Percentiles rank a stretch among this genome's conserved stretches.
Evolutionary conservation across 2,329 filamentous ascomycete species (phyloP).

Genomic region (Phyllosticta ampelicida): DNA sequence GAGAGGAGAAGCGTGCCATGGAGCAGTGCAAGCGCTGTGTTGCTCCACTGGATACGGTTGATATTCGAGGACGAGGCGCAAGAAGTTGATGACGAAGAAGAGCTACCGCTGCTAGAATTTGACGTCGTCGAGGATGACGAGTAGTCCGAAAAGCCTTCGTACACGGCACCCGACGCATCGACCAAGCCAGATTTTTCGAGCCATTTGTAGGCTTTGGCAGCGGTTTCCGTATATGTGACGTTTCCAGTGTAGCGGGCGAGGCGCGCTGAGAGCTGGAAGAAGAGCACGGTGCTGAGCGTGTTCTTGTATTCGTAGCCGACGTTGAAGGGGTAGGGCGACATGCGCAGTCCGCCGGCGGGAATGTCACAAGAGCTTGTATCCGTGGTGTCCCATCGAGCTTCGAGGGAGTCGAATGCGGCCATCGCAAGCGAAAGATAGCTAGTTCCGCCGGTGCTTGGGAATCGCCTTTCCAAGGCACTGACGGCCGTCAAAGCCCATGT

Average conservation of each 20-base stretch:
- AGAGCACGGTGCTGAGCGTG: slow-evolving; percentile 67
- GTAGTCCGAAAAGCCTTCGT: slow-evolving; percentile 24
- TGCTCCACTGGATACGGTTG: slow-evolving; percentile 46
- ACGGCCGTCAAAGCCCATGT: slow-evolving; percentile 63
- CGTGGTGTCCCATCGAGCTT: slow-evolving; percentile 56
- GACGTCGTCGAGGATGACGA: not conserved
- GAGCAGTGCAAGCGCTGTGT: slow-evolving; percentile 46
- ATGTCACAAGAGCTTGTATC: slow-evolving; percentile 20
- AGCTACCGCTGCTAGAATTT: not conserved
- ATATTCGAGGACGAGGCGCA: slow-evolving; percentile 26
- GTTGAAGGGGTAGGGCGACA: slow-evolving; percentile 73
- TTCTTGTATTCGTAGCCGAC: slow-evolving; percentile 76
- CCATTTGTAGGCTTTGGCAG: slow-evolving; percentile 54
- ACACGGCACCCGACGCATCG: slow-evolving; percentile 37
- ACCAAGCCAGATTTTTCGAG: slow-evolving; percentile 40
- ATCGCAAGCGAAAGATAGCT: slow-evolving; percentile 56
- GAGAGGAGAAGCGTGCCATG: slow-evolving; percentile 47
- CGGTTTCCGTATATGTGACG: slow-evolving; percentile 48
- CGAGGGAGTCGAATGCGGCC: slow-evolving; percentile 64
- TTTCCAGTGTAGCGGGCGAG: slow-evolving; percentile 61
- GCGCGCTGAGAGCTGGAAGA: slow-evolving; percentile 71
- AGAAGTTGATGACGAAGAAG: not conserved
- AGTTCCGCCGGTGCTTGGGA: slow-evolving; percentile 48
- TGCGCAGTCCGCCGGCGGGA: slow-evolving; percentile 64
- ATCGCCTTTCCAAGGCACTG: slow-evolving; percentile 57